Conservation (phyloP, 1,284 basidiomycete genomes). For the Pseudozyma flocculosa region DNA sequence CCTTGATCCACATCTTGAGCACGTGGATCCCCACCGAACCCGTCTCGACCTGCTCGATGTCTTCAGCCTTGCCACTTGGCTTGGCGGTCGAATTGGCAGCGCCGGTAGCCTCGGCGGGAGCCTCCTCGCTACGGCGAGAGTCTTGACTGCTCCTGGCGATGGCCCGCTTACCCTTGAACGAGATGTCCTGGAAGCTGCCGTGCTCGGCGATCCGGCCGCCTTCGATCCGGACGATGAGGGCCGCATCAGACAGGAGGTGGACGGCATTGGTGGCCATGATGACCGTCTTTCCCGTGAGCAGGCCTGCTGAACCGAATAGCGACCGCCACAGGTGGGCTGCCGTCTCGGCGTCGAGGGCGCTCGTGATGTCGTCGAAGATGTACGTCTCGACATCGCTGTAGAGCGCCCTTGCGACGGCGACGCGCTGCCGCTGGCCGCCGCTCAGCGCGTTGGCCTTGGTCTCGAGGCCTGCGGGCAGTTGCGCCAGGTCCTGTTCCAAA, state of each 20-base stretch:
- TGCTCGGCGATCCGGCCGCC: conserved; percentile 35
- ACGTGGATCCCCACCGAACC: conserved; percentile 23
- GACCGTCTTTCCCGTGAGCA: conserved; percentile 33
- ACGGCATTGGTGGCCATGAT: conserved; percentile 44
- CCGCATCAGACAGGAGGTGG: conserved; percentile 30
- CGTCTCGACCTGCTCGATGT: conserved; percentile 19
- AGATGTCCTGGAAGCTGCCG: conserved; percentile 29
- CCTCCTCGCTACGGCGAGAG: conserved; percentile 7
- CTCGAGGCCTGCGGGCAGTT: conserved; percentile 44
- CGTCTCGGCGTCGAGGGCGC: conserved; percentile 65
- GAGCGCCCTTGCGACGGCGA: conserved; percentile 50
- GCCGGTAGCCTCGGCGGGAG: conserved; percentile 1
- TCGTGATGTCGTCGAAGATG: conserved; percentile 54
- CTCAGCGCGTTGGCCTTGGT: conserved; percentile 46
- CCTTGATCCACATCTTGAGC: conserved; percentile 16
- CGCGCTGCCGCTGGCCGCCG: conserved; percentile 51
- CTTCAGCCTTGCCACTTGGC: conserved; percentile 10
- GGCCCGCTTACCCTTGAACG: conserved; percentile 35
- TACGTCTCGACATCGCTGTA: conserved; percentile 46
- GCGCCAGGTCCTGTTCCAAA: conserved; percentile 39
- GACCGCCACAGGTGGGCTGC: conserved; percentile 62
- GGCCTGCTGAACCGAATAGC: conserved; percentile 27
- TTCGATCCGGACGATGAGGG: conserved; percentile 28
- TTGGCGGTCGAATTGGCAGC: background rate
- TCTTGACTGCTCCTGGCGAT: conserved; percentile 34